Evolutionary conservation across 202 grass and related monocot species (phyloP), one percentile per base, ranked within the genome.

Genomic region (Panicum hallii): DNA sequence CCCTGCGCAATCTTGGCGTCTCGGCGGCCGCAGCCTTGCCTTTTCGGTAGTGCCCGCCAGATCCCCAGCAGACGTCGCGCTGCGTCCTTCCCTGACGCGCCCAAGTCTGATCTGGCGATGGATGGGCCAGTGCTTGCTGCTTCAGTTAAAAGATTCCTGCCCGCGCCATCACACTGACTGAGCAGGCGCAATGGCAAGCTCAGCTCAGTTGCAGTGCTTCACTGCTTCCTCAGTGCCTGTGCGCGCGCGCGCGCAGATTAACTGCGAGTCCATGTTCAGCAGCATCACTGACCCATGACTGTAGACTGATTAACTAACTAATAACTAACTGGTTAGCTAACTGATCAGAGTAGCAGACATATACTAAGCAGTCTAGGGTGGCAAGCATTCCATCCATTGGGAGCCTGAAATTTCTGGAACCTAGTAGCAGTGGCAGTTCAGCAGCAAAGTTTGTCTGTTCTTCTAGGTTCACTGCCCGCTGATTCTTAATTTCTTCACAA

Each of bases 21-120:
- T 87, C 20, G 88, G 88, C 84, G 83, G 80, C 74, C 75, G 88
- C 79, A 83, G 63, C 67, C 10, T 83, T 87, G 84, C 80, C 88
- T 90, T 87, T 87, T 90, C 58, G 74, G 84, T 90, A 90, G 79
- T 69, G 84, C 80, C 88, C 80, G 79, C 88, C 84, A 83, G 84
- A 87, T 32, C 26, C 9, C 77, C 57, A 68, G 77, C 50, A 75
- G 82, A 80, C 12, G 30, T 38, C 12, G 30, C 61, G 4, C 68
- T 85, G 82, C 82, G 63, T 53, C 65, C 42, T 43, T 62, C 9
- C 17, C 79, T 77, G 17, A 10, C 45, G 71, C 63, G 13, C 63
- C 1, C 63, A 20, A 67, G 28, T 44, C 79, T 55, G 65, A 68
- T 62, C 80, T 73, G 47, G 38, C 79, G 63, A 81, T 45, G 14